Percentiles rank a stretch among this genome's conserved stretches.
These are phyloP conservation scores for Aspergillus piperis DNA, from an alignment of 2,329 filamentous ascomycete genomes.

Conservation along the genomic window DNA sequence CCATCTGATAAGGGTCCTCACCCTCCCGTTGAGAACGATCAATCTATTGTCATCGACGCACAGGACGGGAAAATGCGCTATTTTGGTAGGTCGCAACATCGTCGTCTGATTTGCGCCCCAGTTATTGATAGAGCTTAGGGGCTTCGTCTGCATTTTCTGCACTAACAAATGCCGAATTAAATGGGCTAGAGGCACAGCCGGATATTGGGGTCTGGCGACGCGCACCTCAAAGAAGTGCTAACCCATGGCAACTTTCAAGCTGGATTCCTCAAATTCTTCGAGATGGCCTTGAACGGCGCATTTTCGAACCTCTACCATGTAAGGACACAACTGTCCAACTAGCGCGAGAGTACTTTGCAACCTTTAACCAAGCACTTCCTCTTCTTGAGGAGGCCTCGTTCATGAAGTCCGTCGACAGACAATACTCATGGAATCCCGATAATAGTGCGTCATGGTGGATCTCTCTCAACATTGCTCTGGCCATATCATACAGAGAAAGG, in stretches of 20 bases:
- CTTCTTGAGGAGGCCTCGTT: constrained; percentile 16
- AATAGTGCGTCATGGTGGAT: constrained; percentile 23
- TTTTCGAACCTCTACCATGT: constrained; percentile 14
- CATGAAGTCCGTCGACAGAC: constrained; percentile 14
- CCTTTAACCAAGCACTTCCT: constrained; percentile 19
- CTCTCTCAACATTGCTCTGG: constrained; percentile 24
- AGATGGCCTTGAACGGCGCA: constrained; percentile 15
- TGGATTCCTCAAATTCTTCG: constrained; percentile 21
- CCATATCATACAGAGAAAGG: constrained; percentile 21
- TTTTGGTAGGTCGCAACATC: constrained; percentile 14
- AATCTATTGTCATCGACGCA: constrained; percentile 18
- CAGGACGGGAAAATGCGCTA: constrained; percentile 22
- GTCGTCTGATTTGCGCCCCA: background rate
- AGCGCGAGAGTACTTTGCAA: constrained; percentile 13
- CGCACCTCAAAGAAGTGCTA: constrained; percentile 6
- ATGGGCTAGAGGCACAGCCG: constrained; percentile 3
- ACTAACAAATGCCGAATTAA: background rate
- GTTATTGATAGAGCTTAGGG: constrained; percentile 5
- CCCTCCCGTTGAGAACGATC: background rate
- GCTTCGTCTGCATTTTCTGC: constrained; percentile 22
- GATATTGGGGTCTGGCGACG: constrained; percentile 3
- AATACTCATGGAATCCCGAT: constrained; percentile 24
- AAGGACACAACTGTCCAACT: constrained; percentile 13
- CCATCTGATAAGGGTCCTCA: background rate
- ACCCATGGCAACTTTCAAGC: constrained; percentile 16